Base-by-base conservation (phyloP, 225 moss, liverwort and hornwort species). In the Asterella californica region DNA sequence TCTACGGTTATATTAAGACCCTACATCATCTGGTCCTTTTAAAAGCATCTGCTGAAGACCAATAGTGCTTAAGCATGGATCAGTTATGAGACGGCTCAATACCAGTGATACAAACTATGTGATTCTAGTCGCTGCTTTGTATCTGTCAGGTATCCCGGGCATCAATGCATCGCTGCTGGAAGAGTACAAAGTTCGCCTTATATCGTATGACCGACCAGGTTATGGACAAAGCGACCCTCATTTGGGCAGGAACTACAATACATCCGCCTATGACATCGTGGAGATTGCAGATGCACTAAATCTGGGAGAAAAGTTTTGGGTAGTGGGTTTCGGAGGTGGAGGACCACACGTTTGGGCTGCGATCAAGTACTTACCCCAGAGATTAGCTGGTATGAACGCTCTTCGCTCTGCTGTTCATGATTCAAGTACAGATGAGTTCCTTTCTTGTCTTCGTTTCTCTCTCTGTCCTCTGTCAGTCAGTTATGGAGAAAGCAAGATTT, bases 181-280 rank as follows among this genome's bases (percentile, higher is more conserved):
- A 77, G 90, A 92, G 81, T 91, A 90, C 55, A 88, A 83, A 70
- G 90, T 96, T 17, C 94, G 94, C 25, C 81, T 96, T 49, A 84
- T 96, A 79, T 73, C 90, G 5, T 96, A 90, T 79, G 96, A 96
- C 79, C 86, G 96, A 72, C 96, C 96, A 66, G 96, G 96, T 63
- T 92, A 91, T 81, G 96, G 96, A 24, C 94, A 96, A 76, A 96
- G 96, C 75, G 94, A 96, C 76, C 89, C 90, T 55, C 96, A 96
- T 17, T 60, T 30, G 15, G 89, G 87, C 65, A 86, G 96, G 68
- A 92, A 76, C 46, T 83, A 88, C 50, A 90, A 91, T 54, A 89
- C 94, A 0, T 92, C 96, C 25, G 92, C 96, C 14, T 90, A 88
- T 78, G 96, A 96, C 55, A 86, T 96, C 86, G 90, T 86, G 64